phyloP scores from a whole-genome alignment of 768 basidiomycete genomes.

The Termitomyces bulborhizus region DNA sequence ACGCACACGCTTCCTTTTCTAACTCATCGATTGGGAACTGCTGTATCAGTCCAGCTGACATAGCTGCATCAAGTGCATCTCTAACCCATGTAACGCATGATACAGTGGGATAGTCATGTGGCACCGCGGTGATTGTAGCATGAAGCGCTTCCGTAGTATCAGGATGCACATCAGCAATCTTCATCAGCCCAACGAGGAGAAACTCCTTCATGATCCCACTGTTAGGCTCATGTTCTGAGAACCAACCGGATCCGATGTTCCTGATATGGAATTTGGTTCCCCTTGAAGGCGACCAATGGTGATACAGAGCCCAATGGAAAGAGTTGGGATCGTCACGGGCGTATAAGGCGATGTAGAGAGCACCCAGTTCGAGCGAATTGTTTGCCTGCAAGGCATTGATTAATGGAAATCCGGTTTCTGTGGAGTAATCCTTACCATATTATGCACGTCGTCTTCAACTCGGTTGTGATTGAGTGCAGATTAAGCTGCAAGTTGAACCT shows the following conservation, averaged over 20 bases:
- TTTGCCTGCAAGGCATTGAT: neutral
- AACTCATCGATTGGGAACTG: neutral
- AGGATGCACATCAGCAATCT: neutral
- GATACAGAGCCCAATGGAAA: conserved; percentile 2
- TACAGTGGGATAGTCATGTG: neutral
- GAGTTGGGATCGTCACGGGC: neutral
- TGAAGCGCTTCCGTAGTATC: neutral
- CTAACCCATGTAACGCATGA: neutral
- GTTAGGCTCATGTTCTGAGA: neutral
- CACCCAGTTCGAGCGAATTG: neutral
- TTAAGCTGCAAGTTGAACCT: no score
- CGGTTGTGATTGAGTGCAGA: no score
- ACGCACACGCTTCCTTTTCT: neutral
- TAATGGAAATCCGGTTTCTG: neutral
- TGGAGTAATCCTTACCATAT: no score
- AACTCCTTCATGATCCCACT: conserved; percentile 2
- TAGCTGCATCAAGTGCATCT: neutral
- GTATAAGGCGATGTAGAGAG: neutral
- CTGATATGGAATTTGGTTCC: conserved; percentile 2
- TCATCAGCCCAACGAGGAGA: neutral
- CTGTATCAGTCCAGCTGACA: neutral
- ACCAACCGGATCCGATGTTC: neutral
- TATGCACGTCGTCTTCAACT: neutral
- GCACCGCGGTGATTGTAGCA: neutral
- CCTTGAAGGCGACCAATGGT: neutral